phyloP scores from a whole-genome alignment of 2,329 filamentous ascomycete species.

The Pseudogymnoascus destructans region DNA sequence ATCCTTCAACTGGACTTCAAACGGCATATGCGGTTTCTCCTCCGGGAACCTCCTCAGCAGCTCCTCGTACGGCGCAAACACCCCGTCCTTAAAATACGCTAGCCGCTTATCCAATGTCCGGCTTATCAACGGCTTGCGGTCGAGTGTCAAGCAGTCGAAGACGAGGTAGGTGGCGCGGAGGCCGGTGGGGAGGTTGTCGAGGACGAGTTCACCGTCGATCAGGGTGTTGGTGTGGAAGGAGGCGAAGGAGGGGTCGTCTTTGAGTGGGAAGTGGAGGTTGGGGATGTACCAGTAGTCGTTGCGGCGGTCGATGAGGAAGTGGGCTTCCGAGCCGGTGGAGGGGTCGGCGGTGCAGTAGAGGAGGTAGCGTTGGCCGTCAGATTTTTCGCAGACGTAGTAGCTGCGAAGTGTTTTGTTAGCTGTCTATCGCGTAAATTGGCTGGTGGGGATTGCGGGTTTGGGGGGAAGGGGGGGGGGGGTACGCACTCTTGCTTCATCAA shows the following conservation, averaged over 20 bases:
- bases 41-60: slow-evolving; percentile 53
- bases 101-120: slow-evolving; percentile 78
- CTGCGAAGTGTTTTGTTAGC: slow-evolving; percentile 28
- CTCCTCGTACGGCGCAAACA: slow-evolving; percentile 57
- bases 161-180: slow-evolving; percentile 72
- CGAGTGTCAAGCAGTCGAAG: slow-evolving; percentile 82
- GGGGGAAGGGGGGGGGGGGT: background rate
- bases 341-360: slow-evolving; percentile 67
- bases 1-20: slow-evolving; percentile 74
- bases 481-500: slow-evolving; percentile 62
- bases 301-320: slow-evolving; percentile 93
- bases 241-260: slow-evolving; percentile 40
- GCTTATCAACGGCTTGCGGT: slow-evolving; percentile 61
- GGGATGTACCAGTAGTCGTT: slow-evolving; percentile 91
- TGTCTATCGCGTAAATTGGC: background rate
- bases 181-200: slow-evolving; percentile 61
- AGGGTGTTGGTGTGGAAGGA: slow-evolving; percentile 70
- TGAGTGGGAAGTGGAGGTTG: slow-evolving; percentile 67
- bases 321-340: slow-evolving; percentile 48
- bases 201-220: slow-evolving; percentile 85
- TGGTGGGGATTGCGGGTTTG: no score
- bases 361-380: slow-evolving; percentile 90
- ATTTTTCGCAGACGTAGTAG: slow-evolving; percentile 98
- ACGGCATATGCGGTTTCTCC: slow-evolving; percentile 58
- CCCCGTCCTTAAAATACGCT: slow-evolving; percentile 67